Percentiles rank a stretch among this genome's conserved stretches.
phyloP scores from a whole-genome alignment of 495 filamentous ascomycete genomes.

The Xylona heveae region DNA sequence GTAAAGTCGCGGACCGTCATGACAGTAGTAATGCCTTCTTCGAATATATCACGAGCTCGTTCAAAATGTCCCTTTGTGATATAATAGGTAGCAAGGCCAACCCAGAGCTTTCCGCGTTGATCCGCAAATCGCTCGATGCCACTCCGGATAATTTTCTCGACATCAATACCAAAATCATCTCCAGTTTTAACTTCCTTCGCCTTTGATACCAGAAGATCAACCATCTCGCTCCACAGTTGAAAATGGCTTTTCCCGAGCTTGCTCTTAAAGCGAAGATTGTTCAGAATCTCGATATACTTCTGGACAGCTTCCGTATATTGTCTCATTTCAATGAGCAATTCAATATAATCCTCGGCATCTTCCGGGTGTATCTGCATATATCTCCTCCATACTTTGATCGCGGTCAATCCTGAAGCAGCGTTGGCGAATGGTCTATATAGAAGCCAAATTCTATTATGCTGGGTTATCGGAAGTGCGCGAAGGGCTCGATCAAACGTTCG shows the following conservation, averaged over 20 bases:
- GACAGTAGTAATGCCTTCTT: conserved; percentile 92
- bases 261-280: conserved; percentile 79
- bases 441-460: conserved; percentile 94
- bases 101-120: conserved; percentile 93
- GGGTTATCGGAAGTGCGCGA: conserved; percentile 83
- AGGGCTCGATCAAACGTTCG: conserved; percentile 87
- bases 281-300: conserved; percentile 82
- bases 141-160: conserved; percentile 83
- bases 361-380: conserved; percentile 99
- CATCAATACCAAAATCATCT: conserved; percentile 62
- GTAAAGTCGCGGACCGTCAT: conserved; percentile 99
- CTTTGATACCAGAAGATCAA: conserved; percentile 85
- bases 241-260: conserved; percentile 89
- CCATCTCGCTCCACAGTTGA: conserved; percentile 95
- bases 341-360: conserved; percentile 85
- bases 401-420: conserved; percentile 78
- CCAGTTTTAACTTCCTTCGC: conserved; percentile 70
- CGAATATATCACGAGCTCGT: conserved; percentile 75
- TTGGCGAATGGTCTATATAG: conserved; percentile 83
- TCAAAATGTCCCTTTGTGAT: conserved; percentile 86
- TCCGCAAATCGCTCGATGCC: conserved; percentile 86
- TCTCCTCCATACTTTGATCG: conserved; percentile 79
- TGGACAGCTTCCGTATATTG: conserved; percentile 84
- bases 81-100: conserved; percentile 90
- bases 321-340: conserved; percentile 59